Conservation (phyloP, 208 protist species). For the Spironucleus salmonicida region DNA sequence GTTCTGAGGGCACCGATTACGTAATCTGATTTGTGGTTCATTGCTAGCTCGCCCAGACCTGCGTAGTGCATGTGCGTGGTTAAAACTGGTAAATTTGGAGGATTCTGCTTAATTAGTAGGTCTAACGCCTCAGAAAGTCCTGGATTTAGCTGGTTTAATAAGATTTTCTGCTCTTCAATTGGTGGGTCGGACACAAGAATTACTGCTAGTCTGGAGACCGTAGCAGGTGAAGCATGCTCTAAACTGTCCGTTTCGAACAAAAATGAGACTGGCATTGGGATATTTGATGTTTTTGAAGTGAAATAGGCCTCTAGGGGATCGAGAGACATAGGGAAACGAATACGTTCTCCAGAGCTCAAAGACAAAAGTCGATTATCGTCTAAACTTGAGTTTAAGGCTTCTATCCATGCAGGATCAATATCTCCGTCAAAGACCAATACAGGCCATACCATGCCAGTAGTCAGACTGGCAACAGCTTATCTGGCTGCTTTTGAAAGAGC, state of each 20-base stretch:
- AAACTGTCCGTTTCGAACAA: slow-evolving; percentile 37
- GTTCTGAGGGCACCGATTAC: too few species aligned
- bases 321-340: slow-evolving; percentile 57
- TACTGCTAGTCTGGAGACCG: slow-evolving; percentile 28
- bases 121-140: too few species aligned
- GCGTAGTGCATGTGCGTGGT: too few species aligned
- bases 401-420: slow-evolving; percentile 93
- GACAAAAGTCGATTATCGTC: slow-evolving; percentile 88
- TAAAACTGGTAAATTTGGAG: too few species aligned
- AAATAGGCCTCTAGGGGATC: slow-evolving; percentile 12
- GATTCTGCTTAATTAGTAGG: too few species aligned
- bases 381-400: slow-evolving; percentile 94
- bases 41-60: too few species aligned
- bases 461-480: slow-evolving; percentile 60
- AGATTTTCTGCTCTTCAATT: neutral
- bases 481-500: slow-evolving; percentile 88
- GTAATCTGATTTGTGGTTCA: too few species aligned
- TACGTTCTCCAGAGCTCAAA: slow-evolving; percentile 84
- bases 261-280: slow-evolving; percentile 17
- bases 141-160: too few species aligned
- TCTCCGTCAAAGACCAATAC: slow-evolving; percentile 93
- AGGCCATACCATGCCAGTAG: neutral
- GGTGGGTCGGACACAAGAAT: slow-evolving; percentile 1
- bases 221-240: slow-evolving; percentile 39
- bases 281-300: neutral